These are phyloP conservation scores for Aureobasidium vineae DNA, from an alignment of 2,329 filamentous ascomycete genomes.

Conservation along the genomic window DNA sequence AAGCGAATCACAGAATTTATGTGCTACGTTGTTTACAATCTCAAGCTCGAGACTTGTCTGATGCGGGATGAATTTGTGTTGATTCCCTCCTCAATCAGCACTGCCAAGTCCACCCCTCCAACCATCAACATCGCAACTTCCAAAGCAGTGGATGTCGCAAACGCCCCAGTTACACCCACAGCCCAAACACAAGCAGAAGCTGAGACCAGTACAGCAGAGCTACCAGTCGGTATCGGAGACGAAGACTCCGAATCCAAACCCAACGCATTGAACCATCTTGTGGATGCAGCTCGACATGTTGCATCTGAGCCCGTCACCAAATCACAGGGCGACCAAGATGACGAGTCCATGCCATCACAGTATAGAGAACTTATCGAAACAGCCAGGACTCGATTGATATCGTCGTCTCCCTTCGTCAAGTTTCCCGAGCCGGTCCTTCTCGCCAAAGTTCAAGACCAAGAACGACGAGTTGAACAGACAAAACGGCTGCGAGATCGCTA, in stretches of 20 bases:
- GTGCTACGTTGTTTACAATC: slow-evolving; percentile 97
- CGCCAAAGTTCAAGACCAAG: slow-evolving; percentile 87
- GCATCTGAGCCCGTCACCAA: not conserved
- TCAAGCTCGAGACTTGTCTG: slow-evolving; percentile 91
- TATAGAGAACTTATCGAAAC: slow-evolving; percentile 95
- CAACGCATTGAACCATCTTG: slow-evolving; percentile 16
- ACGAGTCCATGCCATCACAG: slow-evolving; percentile 64
- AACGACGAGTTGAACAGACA: slow-evolving; percentile 76
- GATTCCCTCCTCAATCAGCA: slow-evolving; percentile 56
- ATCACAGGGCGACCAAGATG: slow-evolving; percentile 41
- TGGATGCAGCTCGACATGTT: slow-evolving; percentile 26
- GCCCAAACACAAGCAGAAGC: not conserved
- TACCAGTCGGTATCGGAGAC: not conserved
- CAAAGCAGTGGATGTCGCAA: not conserved
- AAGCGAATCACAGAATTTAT: slow-evolving; percentile 98
- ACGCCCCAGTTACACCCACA: not conserved
- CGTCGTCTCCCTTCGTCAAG: slow-evolving; percentile 92
- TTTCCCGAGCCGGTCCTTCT: slow-evolving; percentile 92
- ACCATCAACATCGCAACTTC: not conserved
- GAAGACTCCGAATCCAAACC: not conserved
- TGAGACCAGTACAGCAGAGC: not conserved
- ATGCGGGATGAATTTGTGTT: slow-evolving; percentile 91
- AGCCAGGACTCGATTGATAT: slow-evolving; percentile 88
- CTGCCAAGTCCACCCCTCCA: slow-evolving; percentile 15
- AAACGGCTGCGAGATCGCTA: slow-evolving; percentile 77